phyloP scores from a whole-genome alignment of 2,329 filamentous ascomycete species.

The Didymella glomerata region DNA sequence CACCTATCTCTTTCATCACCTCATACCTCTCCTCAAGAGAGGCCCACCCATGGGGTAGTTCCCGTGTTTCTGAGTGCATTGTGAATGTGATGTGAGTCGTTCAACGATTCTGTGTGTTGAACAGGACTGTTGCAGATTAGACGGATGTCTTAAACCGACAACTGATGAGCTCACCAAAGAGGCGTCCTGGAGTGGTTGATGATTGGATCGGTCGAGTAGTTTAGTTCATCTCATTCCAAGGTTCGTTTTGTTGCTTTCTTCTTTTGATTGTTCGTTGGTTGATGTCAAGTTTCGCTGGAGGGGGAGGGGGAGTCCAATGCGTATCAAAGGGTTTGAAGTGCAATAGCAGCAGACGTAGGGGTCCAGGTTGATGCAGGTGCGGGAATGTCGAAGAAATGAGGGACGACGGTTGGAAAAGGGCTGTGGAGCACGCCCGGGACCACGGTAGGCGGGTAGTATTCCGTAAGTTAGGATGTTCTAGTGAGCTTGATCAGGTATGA shows the following conservation, averaged over 20 bases:
- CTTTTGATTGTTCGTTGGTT: conserved; percentile 12
- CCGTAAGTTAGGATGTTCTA: conserved; percentile 52
- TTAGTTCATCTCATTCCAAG: conserved; percentile 48
- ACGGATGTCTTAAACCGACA: conserved; percentile 3
- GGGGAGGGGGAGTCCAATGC: conserved; percentile 45
- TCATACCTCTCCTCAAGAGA: conserved; percentile 94
- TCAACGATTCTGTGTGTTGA: conserved; percentile 21
- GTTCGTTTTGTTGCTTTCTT: conserved; percentile 6
- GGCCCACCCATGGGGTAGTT: conserved; percentile 72
- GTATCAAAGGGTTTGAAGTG: conserved; percentile 47
- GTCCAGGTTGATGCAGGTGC: conserved; percentile 53
- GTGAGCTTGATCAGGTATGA: conserved; percentile 51
- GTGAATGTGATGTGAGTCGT: conserved; percentile 30
- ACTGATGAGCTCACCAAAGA: conserved; percentile 29
- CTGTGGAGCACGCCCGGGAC: conserved; percentile 53
- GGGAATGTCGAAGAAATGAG: conserved; percentile 52
- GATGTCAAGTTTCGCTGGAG: conserved; percentile 34
- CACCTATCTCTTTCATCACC: conserved; percentile 95
- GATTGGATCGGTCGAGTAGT: conserved; percentile 17
- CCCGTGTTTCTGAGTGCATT: conserved; percentile 79
- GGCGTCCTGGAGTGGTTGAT: conserved; percentile 28
- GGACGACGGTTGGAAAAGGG: conserved; percentile 52
- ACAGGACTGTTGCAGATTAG: conserved; percentile 32
- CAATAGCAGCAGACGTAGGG: conserved; percentile 51
- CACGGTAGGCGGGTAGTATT: conserved; percentile 54